phyloP scores from a whole-genome alignment of 1,284 basidiomycete species.

The Ganoderma boninense region DNA sequence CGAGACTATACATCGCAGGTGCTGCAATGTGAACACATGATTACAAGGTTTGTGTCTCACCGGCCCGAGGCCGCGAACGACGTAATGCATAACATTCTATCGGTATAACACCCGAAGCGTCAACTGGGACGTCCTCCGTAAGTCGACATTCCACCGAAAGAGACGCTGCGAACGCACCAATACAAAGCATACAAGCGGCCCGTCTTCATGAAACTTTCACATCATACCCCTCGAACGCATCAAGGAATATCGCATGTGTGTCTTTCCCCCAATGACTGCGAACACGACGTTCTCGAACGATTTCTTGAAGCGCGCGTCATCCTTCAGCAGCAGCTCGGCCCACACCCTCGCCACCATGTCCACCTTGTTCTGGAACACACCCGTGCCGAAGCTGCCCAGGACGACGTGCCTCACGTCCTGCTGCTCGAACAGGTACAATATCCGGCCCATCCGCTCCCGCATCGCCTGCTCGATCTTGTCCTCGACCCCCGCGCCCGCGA shows the following conservation, averaged over 20 bases:
- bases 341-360: conserved; percentile 46
- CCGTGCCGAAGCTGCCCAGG: conserved; percentile 78
- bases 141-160: neutral
- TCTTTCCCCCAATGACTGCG: conserved; percentile 58
- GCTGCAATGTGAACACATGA: neutral
- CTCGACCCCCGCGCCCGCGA: conserved; percentile 52
- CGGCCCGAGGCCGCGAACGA: conserved; percentile 2
- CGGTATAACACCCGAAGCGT: neutral
- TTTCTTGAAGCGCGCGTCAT: conserved; percentile 56
- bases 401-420: conserved; percentile 65
- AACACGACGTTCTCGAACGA: conserved; percentile 73
- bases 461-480: conserved; percentile 60
- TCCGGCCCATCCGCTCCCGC: conserved; percentile 73
- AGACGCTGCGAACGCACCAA: neutral
- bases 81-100: neutral
- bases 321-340: conserved; percentile 56
- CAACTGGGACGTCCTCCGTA: neutral
- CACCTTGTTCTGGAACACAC: conserved; percentile 72
- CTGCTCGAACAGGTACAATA: conserved; percentile 69
- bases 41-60: neutral
- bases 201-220: conserved; percentile 3
- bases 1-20: neutral
- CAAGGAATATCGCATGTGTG: conserved; percentile 59
- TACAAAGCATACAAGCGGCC: neutral
- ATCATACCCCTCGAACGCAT: conserved; percentile 40